Conservation (phyloP, 2,329 filamentous ascomycete species). For the Teratosphaeria nubilosa region DNA sequence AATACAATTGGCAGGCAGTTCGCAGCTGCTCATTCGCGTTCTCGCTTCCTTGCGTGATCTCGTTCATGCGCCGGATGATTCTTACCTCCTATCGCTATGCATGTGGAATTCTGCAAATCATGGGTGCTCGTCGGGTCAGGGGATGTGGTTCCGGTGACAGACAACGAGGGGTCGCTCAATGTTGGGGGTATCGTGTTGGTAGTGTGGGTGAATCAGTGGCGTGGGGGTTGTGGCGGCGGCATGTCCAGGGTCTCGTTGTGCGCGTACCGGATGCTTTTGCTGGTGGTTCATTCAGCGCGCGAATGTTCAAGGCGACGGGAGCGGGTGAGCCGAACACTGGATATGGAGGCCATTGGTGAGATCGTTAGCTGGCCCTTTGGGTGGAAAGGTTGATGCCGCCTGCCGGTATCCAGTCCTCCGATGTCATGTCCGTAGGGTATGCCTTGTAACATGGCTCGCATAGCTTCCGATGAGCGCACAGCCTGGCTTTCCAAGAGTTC, state of each 20-base stretch:
- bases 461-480: not conserved
- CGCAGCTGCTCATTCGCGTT: not conserved
- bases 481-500: not conserved
- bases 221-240: not conserved
- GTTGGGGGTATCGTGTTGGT: not conserved
- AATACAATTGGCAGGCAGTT: not conserved
- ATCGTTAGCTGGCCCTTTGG: not conserved
- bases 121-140: not conserved
- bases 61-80: not conserved
- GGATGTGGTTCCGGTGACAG: not conserved
- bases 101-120: not conserved
- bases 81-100: not conserved
- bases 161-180: not conserved
- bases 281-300: not conserved
- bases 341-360: not conserved
- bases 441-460: not conserved
- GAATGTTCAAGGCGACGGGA: not conserved
- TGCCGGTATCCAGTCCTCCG: not conserved
- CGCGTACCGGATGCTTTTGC: not conserved
- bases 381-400: not conserved
- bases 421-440: not conserved
- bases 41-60: not conserved
- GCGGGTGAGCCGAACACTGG: not conserved
- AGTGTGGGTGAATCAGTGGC: not conserved
- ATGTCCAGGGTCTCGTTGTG: not conserved